Evolutionary conservation across 495 filamentous ascomycete genomes (phyloP), one percentile per base, ranked within the genome.

Genomic region (Paragyromitra xinjiangensis): DNA sequence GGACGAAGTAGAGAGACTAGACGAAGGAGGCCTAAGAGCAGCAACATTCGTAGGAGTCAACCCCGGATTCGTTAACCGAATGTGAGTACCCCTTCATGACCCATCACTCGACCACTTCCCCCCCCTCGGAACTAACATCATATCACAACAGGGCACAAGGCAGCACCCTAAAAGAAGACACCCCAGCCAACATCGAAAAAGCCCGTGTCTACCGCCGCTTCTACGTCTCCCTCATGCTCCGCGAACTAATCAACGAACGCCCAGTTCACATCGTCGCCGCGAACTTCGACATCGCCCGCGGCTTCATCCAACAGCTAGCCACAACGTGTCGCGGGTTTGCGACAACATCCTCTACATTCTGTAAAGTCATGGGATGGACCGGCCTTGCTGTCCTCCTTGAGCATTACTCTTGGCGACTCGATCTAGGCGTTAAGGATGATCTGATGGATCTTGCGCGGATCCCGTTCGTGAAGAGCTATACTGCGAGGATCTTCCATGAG

Each of bases 321-420:
- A 91, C 92, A 71, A 91, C 90, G 14, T 94, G 92, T 70, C 88
- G 92, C 68, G 93, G 93, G 0, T 94, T 94, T 78, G 92, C 92
- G 0, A 89, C 90, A 2, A 92, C 91, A 2, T 92, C 92, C 79
- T 88, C 93, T 39, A 91, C 90, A 68, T 94, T 93, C 79, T 94
- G 92, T 76, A 87, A 91, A 69, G 85, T 86, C 14, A 92, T 93
- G 90, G 90, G 87, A 3, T 93, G 91, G 91, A 90, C 90, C 69
- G 87, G 90, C 79, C 87, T 95, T 62, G 90, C 90, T 0, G 90
- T 91, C n/a, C 88, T 91, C 0, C 85, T 95, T 9, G 91, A 93
- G 67, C 92, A 94, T 80, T 94, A 93, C 84, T 89, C 88, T 0
- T 92, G 93, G 80, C 86, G 92, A 29, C 84, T 95, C 4, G 91